Evolutionary conservation across 257 asterid species (phyloP).

Genomic region (Vinca minor): DNA sequence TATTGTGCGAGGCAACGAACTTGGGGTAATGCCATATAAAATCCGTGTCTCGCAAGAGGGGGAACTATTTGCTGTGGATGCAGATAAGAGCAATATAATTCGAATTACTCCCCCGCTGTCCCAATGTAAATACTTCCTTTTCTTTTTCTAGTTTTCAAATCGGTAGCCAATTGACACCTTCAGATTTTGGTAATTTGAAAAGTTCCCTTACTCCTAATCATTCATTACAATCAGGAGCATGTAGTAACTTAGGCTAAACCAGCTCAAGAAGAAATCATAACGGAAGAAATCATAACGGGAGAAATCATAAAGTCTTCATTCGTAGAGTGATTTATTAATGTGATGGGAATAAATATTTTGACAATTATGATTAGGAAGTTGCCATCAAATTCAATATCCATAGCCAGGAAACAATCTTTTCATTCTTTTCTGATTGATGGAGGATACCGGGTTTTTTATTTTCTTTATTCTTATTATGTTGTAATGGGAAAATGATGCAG

Average conservation of each 20-base stretch:
- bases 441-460: neutral
- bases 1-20: slow-evolving; percentile 83
- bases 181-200: neutral
- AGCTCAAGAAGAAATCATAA: too few relatives aligned
- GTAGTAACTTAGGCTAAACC: neutral
- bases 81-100: slow-evolving; percentile 74
- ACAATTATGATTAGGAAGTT: neutral
- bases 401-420: neutral
- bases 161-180: too few relatives aligned
- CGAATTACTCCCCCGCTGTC: slow-evolving; percentile 85
- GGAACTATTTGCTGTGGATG: slow-evolving; percentile 91
- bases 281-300: neutral
- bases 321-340: neutral
- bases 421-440: neutral
- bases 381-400: neutral
- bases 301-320: neutral
- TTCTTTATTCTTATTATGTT: slow-evolving; percentile 6
- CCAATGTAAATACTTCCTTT: slow-evolving; percentile 51
- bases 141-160: neutral
- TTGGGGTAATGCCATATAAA: slow-evolving; percentile 71
- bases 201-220: neutral
- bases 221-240: neutral
- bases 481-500: slow-evolving; percentile 33
- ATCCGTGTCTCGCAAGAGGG: slow-evolving; percentile 86
- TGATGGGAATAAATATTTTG: neutral